These are phyloP conservation scores for Saturnispora saitoi DNA, from an alignment of 805 yeast species.

Conservation along the genomic window DNA sequence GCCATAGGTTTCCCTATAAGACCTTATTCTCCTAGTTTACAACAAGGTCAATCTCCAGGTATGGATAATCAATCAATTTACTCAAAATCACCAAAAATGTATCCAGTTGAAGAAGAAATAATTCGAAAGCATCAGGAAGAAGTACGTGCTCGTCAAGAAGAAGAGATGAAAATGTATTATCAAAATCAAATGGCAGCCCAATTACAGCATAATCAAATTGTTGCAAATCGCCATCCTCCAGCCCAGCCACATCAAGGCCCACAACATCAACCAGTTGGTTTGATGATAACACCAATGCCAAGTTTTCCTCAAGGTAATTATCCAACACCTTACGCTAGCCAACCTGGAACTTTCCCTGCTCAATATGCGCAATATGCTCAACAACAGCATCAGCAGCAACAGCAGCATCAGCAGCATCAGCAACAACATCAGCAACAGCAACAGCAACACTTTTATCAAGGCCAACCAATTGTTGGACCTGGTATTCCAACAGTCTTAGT, in stretches of 20 bases:
- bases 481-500: neutral
- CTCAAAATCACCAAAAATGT: neutral
- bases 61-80: neutral
- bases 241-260: neutral
- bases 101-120: neutral
- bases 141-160: constrained; percentile 3
- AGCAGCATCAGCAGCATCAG: neutral
- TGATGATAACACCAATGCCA: neutral
- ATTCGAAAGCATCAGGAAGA: constrained; percentile 4
- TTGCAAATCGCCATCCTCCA: neutral
- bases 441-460: neutral
- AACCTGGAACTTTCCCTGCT: neutral
- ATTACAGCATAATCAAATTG: neutral
- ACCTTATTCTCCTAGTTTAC: neutral
- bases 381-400: constrained; percentile 1
- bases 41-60: neutral
- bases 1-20: neutral
- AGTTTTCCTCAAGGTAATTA: neutral
- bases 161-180: neutral
- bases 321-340: neutral
- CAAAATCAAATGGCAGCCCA: constrained; percentile 1
- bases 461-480: neutral
- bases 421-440: constrained; percentile 1
- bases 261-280: neutral
- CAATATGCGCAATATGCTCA: constrained; percentile 1